Evolutionary conservation across 805 yeast genomes (phyloP).

Genomic region (Debaryomyces prosopidis): DNA sequence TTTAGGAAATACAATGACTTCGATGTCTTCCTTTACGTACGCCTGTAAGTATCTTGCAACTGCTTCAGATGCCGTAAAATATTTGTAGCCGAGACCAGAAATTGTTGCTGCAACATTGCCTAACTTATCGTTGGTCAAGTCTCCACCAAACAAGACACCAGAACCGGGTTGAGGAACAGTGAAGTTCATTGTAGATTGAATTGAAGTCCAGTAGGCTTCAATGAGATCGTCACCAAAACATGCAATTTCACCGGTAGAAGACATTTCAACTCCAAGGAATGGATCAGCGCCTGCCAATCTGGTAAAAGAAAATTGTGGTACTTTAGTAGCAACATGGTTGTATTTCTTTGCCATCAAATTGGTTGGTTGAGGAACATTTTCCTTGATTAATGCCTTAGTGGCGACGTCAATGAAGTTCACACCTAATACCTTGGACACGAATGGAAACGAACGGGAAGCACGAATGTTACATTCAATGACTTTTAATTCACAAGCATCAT

Average conservation of each 20-base stretch:
- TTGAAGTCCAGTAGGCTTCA: conserved; percentile 97
- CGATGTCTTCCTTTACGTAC: conserved; percentile 48
- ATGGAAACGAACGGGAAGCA: conserved; percentile 99
- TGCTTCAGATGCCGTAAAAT: conserved; percentile 71
- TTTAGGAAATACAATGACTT: conserved; percentile 85
- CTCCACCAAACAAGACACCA: conserved; percentile 95
- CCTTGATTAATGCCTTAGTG: conserved; percentile 77
- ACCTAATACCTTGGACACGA: conserved; percentile 96
- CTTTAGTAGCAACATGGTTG: conserved; percentile 85
- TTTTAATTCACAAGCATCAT: conserved; percentile 65
- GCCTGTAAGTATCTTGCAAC: conserved; percentile 65
- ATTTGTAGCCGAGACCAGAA: conserved; percentile 75
- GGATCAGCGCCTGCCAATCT: conserved; percentile 99
- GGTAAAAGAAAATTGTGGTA: conserved; percentile 97
- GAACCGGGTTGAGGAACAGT: conserved; percentile 87
- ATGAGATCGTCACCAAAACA: conserved; percentile 83
- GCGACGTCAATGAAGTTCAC: conserved; percentile 94
- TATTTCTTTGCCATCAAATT: conserved; percentile 78
- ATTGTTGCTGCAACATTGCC: conserved; percentile 73
- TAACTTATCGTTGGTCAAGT: conserved; percentile 66
- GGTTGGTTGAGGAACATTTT: conserved; percentile 73
- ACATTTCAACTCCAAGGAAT: conserved; percentile 98
- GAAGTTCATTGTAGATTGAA: conserved; percentile 97
- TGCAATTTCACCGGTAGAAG: conserved; percentile 98
- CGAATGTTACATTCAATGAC: conserved; percentile 98